Conservation (phyloP, 164 flowering plant genomes). For the Taxillus chinensis region DNA sequence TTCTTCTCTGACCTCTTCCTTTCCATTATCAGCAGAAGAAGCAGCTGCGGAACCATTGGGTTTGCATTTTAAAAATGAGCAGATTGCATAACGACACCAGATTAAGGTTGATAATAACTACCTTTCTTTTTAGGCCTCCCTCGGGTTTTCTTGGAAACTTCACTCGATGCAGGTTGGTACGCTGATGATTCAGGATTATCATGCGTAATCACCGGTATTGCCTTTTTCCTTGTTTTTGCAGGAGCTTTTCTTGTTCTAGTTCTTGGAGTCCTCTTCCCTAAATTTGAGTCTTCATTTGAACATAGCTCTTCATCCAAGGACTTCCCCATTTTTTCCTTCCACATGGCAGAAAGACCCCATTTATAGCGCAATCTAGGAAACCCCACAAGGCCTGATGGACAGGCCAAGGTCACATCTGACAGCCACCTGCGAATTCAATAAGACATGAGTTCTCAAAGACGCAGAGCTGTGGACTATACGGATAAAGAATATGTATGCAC, state of each 20-base stretch:
- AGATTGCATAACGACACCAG: not conserved
- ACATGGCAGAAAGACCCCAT: conserved; percentile 23
- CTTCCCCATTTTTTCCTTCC: conserved; percentile 22
- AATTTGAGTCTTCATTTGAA: conserved; percentile 18
- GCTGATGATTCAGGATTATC: conserved; percentile 12
- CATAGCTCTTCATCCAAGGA: conserved; percentile 13
- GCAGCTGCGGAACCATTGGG: conserved; percentile 20
- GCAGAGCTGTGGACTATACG: not conserved
- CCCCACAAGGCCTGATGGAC: conserved; percentile 17
- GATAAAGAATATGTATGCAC: not conserved
- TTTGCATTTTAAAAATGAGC: conserved; percentile 2
- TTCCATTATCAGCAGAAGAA: conserved; percentile 18
- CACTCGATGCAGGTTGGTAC: conserved; percentile 9
- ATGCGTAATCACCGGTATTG: conserved; percentile 15
- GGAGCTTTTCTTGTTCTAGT: conserved; percentile 25
- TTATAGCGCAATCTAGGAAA: conserved; percentile 23
- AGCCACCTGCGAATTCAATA: conserved; percentile 33
- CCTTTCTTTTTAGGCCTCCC: conserved; percentile 42
- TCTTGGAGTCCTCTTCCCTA: conserved; percentile 22
- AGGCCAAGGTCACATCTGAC: conserved; percentile 14
- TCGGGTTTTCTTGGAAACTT: conserved; percentile 17
- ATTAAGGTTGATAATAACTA: conserved; percentile 7
- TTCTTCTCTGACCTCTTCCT: conserved; percentile 27
- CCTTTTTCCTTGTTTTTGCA: conserved; percentile 37
- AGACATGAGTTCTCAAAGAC: not conserved